phyloP scores from a whole-genome alignment of 2,329 filamentous ascomycete species.

The Coniochaeta ligniaria region DNA sequence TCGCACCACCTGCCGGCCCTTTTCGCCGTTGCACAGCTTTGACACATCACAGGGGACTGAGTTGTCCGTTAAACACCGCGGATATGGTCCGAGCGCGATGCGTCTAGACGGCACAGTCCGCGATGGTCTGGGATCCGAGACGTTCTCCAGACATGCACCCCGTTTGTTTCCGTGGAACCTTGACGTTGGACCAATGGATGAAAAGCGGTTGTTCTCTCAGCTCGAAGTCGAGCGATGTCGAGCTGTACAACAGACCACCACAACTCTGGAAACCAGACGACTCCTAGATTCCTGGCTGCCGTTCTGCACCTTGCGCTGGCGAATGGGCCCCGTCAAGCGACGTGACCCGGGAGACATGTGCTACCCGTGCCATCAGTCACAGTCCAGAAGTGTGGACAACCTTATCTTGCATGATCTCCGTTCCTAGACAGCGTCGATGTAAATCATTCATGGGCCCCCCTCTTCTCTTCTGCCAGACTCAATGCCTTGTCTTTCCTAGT shows the following conservation, averaged over 20 bases:
- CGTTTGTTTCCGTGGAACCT: background rate
- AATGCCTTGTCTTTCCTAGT: background rate
- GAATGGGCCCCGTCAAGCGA: background rate
- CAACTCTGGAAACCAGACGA: background rate
- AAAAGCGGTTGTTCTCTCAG: background rate
- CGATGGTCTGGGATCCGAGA: background rate
- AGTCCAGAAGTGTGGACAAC: background rate
- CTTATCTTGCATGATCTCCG: background rate
- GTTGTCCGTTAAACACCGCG: background rate
- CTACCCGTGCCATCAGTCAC: background rate
- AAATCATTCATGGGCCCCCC: constrained; percentile 1
- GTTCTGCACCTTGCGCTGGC: background rate
- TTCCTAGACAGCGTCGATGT: background rate
- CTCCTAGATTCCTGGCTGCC: background rate
- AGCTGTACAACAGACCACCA: background rate
- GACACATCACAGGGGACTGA: background rate
- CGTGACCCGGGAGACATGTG: background rate
- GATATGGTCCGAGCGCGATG: background rate
- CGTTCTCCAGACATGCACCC: background rate
- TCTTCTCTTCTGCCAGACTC: background rate
- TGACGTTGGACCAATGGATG: background rate
- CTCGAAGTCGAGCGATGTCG: background rate
- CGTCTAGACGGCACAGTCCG: background rate
- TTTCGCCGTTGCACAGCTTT: background rate
- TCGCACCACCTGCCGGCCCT: background rate